Evolutionary conservation across 2,329 filamentous ascomycete species (phyloP).

Genomic region (Penicillium glabrum): DNA sequence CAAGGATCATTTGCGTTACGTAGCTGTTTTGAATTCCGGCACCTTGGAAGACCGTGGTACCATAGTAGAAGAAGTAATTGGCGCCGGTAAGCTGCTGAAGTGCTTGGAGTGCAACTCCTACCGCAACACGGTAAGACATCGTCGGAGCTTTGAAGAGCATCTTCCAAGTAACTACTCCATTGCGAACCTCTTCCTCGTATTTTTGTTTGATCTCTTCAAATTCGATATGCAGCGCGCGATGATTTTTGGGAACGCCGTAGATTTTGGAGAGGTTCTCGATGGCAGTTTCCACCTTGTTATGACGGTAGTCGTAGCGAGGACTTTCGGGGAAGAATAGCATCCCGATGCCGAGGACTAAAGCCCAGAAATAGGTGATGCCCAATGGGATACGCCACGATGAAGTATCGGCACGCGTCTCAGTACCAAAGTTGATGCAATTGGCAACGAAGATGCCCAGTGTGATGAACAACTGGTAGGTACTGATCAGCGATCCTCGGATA

Average conservation of each 20-base stretch:
- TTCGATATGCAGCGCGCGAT: constrained; percentile 53
- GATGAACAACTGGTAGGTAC: constrained; percentile 50
- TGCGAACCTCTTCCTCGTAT: constrained; percentile 52
- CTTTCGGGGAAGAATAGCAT: constrained; percentile 58
- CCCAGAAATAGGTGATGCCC: constrained; percentile 59
- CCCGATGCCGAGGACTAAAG: constrained; percentile 53
- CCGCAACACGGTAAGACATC: constrained; percentile 42
- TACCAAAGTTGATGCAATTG: constrained; percentile 50
- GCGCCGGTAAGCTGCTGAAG: constrained; percentile 47
- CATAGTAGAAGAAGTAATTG: constrained; percentile 57
- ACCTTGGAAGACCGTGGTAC: constrained; percentile 53
- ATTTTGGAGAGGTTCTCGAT: constrained; percentile 53
- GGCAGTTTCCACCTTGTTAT: constrained; percentile 53
- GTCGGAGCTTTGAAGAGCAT: constrained; percentile 43
- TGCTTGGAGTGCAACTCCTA: constrained; percentile 44
- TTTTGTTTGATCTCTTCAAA: constrained; percentile 58
- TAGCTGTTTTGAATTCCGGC: constrained; percentile 65
- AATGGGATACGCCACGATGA: constrained; percentile 51
- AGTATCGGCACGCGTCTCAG: constrained; percentile 36
- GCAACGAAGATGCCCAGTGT: constrained; percentile 48
- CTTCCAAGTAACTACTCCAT: constrained; percentile 32
- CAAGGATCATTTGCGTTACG: constrained; percentile 64
- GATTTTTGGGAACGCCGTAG: constrained; percentile 54
- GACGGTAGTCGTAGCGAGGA: constrained; percentile 60
- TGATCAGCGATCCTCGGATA: constrained; percentile 46